These are phyloP conservation scores for Clitoria ternatea DNA, from an alignment of 306 rosid genomes.

Conservation along the genomic window DNA sequence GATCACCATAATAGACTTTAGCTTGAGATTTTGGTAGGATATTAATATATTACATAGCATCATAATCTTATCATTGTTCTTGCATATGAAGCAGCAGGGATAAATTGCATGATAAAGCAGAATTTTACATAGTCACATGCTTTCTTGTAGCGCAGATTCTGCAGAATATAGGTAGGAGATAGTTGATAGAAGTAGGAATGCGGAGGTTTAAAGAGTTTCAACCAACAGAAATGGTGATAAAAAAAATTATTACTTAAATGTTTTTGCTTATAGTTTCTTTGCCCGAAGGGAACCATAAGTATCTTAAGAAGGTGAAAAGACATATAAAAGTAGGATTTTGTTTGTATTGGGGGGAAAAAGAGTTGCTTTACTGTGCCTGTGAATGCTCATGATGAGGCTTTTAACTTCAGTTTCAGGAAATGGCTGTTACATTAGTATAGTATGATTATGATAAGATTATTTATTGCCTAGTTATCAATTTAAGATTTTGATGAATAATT, in stretches of 20 bases:
- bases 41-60: neutral
- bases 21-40: conserved; percentile 16
- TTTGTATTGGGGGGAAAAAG: neutral
- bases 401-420: neutral
- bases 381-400: neutral
- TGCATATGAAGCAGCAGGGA: conserved; percentile 5
- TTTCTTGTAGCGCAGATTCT: neutral
- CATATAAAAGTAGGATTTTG: neutral
- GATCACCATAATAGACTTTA: conserved; percentile 36
- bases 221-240: neutral
- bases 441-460: neutral
- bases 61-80: neutral
- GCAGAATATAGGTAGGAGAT: neutral
- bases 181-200: neutral
- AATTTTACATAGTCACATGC: neutral
- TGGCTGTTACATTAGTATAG: neutral
- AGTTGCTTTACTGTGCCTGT: neutral
- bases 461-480: neutral
- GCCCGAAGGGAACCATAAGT: neutral
- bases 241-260: neutral
- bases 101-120: neutral
- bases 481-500: neutral
- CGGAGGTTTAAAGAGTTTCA: neutral
- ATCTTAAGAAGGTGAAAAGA: neutral
- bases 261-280: neutral